Base-by-base conservation (phyloP, 2,329 filamentous ascomycete species). In the Nannizziopsis arthrosporioides region DNA sequence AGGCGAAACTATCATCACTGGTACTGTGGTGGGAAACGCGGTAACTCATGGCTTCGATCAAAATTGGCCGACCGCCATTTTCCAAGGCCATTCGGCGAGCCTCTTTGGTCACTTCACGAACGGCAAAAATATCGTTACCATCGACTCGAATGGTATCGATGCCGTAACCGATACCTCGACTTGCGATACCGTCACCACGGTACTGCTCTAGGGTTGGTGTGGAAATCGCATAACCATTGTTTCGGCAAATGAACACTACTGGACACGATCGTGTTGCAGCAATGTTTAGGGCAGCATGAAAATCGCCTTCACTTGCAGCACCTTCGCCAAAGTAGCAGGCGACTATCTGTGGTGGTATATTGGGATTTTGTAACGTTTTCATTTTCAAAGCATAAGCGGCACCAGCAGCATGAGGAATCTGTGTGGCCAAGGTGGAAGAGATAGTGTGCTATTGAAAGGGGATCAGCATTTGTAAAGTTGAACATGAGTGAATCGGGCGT, bases 11-110 rank as follows among this genome's bases (percentile, higher is more conserved):
- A 68, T 98, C 92, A 61, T 98, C 92, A 0, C 85, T 92, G 0
- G 92, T 98, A 66, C 87, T 94, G 70, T 98, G 92, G 63, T 98
- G 88, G 5, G 85, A 90, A 38, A 96, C 89, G n/a, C 92, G 87
- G 68, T 98, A 98, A 18, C 85, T 90, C 85, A 98, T 94, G 48
- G 88, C 88, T 68, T 98, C 92, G 36, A 98, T 83, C 6, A 98
- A 71, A 0, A 98, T 77, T 0, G 87, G 88, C 53, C 77, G 80
- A 3, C 86, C 85, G n/a, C 85, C 86, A 38, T 85, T 80, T 48
- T 83, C 72, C 2, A 96, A 74, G 0, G 90, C 89, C 60, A 90
- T 78, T 42, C 78, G 74, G 1, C 89, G 77, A 0, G 92, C 92
- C 62, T 78, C 77, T 59, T 78, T 79, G 18, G 85, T 92, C 0